These are phyloP conservation scores for Cladobotryum protrusum DNA, from an alignment of 2,329 filamentous ascomycete genomes.

Conservation along the genomic window DNA sequence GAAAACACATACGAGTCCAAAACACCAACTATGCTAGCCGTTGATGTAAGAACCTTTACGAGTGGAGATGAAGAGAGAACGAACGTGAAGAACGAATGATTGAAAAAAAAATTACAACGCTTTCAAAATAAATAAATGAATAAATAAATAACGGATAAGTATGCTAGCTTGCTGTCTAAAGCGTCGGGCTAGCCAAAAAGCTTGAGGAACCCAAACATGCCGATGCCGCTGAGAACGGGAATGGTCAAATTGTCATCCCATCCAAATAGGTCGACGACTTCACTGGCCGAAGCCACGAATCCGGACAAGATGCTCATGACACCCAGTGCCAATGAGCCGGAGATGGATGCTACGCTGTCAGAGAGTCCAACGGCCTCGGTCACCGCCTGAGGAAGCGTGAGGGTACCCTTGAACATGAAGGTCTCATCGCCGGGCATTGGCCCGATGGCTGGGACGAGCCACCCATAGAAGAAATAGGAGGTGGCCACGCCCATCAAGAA, in stretches of 20 bases:
- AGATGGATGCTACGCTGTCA: conserved; percentile 53
- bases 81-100: neutral
- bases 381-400: conserved; percentile 61
- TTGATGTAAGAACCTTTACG: neutral
- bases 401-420: conserved; percentile 70
- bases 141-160: too few species aligned
- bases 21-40: neutral
- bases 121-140: too few species aligned
- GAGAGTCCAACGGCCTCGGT: conserved; percentile 57
- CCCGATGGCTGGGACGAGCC: conserved; percentile 64
- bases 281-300: conserved; percentile 80
- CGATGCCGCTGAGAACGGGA: conserved; percentile 79
- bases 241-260: conserved; percentile 99
- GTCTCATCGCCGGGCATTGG: conserved; percentile 62
- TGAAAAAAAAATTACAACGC: neutral
- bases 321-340: conserved; percentile 66
- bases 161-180: too few species aligned
- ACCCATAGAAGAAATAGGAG: conserved; percentile 83
- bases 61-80: neutral
- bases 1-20: neutral
- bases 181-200: conserved; percentile 57
- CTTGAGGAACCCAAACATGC: conserved; percentile 87
- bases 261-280: conserved; percentile 84
- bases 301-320: conserved; percentile 82
- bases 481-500: conserved; percentile 77